Conservation (phyloP, 176 grass and related monocot genomes). For the Oryza coarctata region DNA sequence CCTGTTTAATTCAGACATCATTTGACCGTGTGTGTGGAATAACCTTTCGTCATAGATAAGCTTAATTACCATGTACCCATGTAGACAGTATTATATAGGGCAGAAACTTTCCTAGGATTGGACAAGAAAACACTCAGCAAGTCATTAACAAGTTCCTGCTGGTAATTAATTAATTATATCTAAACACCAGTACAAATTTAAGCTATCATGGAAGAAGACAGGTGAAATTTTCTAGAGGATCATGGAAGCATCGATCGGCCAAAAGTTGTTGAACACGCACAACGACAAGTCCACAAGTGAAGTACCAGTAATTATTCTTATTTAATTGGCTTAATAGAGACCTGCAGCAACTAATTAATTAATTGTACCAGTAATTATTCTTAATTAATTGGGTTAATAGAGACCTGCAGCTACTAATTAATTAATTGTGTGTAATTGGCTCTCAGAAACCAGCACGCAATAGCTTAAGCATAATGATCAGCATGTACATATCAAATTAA, state of each 20-base stretch:
- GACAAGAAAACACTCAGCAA: constrained; percentile 19
- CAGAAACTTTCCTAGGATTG: constrained; percentile 8
- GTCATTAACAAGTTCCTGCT: constrained; percentile 12
- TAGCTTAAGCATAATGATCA: background rate
- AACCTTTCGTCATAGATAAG: background rate
- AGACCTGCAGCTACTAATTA: background rate
- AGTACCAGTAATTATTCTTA: background rate
- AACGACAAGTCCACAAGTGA: constrained; percentile 19
- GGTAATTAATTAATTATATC: constrained; percentile 1
- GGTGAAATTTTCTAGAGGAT: constrained; percentile 22
- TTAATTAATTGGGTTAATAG: background rate
- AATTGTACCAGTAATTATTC: background rate
- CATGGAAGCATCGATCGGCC: background rate
- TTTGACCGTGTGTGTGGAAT: background rate
- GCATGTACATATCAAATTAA: background rate
- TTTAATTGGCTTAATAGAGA: background rate
- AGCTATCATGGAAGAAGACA: constrained; percentile 12
- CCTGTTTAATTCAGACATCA: background rate
- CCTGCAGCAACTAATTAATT: background rate
- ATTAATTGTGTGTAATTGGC: background rate
- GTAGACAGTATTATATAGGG: background rate
- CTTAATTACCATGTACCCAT: background rate
- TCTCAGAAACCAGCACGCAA: constrained; percentile 6
- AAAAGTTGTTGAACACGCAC: constrained; percentile 18
- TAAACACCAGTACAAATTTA: background rate